Evolutionary conservation across 208 protist genomes (phyloP).

Genomic region (Crithidia sp.): DNA sequence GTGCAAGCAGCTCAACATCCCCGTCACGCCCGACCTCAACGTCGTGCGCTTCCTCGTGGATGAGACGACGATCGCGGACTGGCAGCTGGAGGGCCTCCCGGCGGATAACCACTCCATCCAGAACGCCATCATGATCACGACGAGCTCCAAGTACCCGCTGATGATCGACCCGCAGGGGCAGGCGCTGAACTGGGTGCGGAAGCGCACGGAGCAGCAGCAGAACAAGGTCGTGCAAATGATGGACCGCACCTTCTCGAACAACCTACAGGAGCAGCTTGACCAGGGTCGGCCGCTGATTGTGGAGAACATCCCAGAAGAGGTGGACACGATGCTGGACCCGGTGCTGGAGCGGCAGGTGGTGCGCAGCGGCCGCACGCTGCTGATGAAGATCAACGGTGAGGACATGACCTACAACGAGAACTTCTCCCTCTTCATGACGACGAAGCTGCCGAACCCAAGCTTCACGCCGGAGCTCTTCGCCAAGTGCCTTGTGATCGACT

Average conservation of each 20-base stretch:
- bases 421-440: slow-evolving; percentile 97
- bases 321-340: slow-evolving; percentile 98
- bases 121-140: slow-evolving; percentile 99
- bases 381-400: slow-evolving; percentile 94
- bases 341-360: slow-evolving; percentile 97
- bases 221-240: slow-evolving; percentile 93
- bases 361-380: slow-evolving; percentile 78
- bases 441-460: slow-evolving; percentile 98
- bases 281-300: slow-evolving; percentile 92
- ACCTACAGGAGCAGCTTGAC: slow-evolving; percentile 95
- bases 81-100: slow-evolving; percentile 98
- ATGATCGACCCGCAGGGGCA: slow-evolving; percentile 99
- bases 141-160: slow-evolving; percentile 95
- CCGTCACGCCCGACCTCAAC: slow-evolving; percentile 93
- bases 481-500: slow-evolving; percentile 98
- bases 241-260: slow-evolving; percentile 93
- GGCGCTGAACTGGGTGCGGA: slow-evolving; percentile 96
- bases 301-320: slow-evolving; percentile 97
- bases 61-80: slow-evolving; percentile 97
- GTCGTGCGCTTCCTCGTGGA: slow-evolving; percentile 97
- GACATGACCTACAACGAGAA: slow-evolving; percentile 94
- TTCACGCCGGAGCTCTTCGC: slow-evolving; percentile 98
- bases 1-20: slow-evolving; percentile 92
- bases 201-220: slow-evolving; percentile 78
- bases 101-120: slow-evolving; percentile 98